Evolutionary conservation across 805 yeast species (phyloP), one percentile per base, ranked within the genome.

Genomic region (Cyberlindnera nakhonratchasimensis): DNA sequence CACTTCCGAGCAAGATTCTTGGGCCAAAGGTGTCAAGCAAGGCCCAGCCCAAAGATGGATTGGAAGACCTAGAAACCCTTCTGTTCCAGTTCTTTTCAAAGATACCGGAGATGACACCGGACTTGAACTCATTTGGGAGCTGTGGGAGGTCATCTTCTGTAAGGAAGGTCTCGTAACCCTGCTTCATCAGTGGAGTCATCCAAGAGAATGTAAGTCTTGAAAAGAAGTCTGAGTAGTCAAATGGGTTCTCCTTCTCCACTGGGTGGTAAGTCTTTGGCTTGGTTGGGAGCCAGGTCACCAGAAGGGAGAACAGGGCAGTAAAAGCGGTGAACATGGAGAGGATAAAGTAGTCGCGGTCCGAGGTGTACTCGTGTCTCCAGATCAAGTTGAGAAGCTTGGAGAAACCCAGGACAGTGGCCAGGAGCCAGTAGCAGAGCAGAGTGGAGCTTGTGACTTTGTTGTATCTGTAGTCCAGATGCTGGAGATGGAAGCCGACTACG

Each of bases 181-280:
- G 75, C 54, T 70, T 77, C 86, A 93, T 89, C 59, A 93, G 67
- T 3, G 80, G 81, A 9, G 90, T 80, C 95, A 93, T 87, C 98
- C 99, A 93, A 22, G 82, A 67, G 62, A 93, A 93, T 0, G 95
- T 82, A 37, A 91, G 67, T 42, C 75, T 69, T 2, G 96, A 81
- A 55, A 91, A 82, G 20, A 90, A 65, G 59, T 90, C 82, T 2
- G 75, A 74, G 16, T 59, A 54, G 48, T 67, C 70, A 30, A 61
- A 63, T 17, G 74, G 74, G 45, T 56, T 53, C 24, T 52, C 61
- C 34, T 62, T 59, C 33, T 53, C 58, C 6, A 65, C 46, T 20
- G 63, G 62, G 39, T 74, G 77, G 41, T 68, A 73, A 11, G 61
- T 52, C 29, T 57, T 21, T 16, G 65, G 65, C 45, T 70, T 71